Evolutionary conservation across 2,329 filamentous ascomycete genomes (phyloP), one percentile per base, ranked within the genome.

Genomic region (Cladosporium sp.): DNA sequence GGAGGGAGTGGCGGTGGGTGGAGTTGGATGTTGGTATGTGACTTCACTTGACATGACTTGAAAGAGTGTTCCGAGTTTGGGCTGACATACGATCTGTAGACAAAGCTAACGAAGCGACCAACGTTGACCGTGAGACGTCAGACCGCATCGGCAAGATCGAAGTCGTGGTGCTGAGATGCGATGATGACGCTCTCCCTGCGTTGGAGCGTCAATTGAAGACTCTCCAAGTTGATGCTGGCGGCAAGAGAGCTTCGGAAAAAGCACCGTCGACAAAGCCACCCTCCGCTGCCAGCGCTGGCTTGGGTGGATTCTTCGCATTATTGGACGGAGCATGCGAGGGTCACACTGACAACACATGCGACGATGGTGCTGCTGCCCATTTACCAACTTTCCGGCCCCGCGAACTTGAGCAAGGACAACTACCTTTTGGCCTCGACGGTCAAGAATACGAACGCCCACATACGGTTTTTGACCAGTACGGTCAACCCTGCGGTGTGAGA

Each of bases 1-100:
- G 77, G 0, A 74, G 78, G 10, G 75, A 78, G 37, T 83, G 81
- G 81, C 74, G 73, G 4, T 84, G 83, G 62, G 75, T 78, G 42
- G 73, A 75, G 40, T 70, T 81, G 22, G 75, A 78, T 45, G 74
- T 75, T 57, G 73, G 80, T 82, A 65, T 61, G 71, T 64, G 19
- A 2, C 6, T 32, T 9, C 28, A 32, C 28, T 32, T 32, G 28
- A 32, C 28, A 2, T 9, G 28, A 32, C 28, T 32, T 10, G 28
- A 32, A 9, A 28, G 4, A 9, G 9, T 9, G 25, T 28, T 28
- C 32, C n/a, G 36, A n/a, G 3, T 39, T 9, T 19, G 6, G 44
- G 37, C 36, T 42, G 19, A 24, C 13, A n/a, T n/a, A 9, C 15
- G 17, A 0, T 25, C 7, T n/a, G 32, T 37, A 78, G 76, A 61